Base-by-base conservation (phyloP, 345 rosid species). In the Hibiscus syriacus region DNA sequence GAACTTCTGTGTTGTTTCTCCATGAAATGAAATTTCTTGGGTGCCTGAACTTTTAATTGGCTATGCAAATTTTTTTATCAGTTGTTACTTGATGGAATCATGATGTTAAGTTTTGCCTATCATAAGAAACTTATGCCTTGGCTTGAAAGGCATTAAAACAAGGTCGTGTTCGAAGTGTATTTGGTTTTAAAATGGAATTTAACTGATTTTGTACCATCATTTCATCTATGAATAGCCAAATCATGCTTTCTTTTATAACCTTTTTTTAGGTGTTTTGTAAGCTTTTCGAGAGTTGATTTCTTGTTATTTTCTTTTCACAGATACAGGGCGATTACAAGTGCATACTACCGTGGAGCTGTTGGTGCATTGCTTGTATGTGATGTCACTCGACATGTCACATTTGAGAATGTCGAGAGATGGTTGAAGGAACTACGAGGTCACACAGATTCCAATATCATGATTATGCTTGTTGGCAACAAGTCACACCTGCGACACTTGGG, bases 381-480 rank as follows among this genome's bases (percentile, higher is more conserved):
- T 53, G 91, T 91, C 29, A 91, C 97, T 2, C 74, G 96, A n/a
- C n/a, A n/a, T n/a, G n/a, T n/a, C n/a, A n/a, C n/a, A n/a, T n/a
- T n/a, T n/a, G n/a, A n/a, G n/a, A n/a, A n/a, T n/a, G n/a, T n/a
- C n/a, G n/a, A n/a, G n/a, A n/a, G n/a, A n/a, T n/a, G n/a, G n/a
- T n/a, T n/a, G n/a, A n/a, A n/a, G n/a, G n/a, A n/a, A n/a, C n/a
- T n/a, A n/a, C n/a, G n/a, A n/a, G n/a, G n/a, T n/a, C n/a, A n/a
- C n/a, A n/a, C n/a, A n/a, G n/a, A n/a, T n/a, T n/a, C n/a, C n/a
- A n/a, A n/a, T n/a, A 14, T 91, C 14, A 92, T 87, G 55, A 82
- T 89, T 55, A 89, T 91, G 97, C 90, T 91, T 29, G 90, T 91
- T 34, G 97, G 96, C 10, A 91, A 91, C 84, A 91, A 89, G 77